Conservation (phyloP, 345 rosid species). For the Trapa bicornis region DNA sequence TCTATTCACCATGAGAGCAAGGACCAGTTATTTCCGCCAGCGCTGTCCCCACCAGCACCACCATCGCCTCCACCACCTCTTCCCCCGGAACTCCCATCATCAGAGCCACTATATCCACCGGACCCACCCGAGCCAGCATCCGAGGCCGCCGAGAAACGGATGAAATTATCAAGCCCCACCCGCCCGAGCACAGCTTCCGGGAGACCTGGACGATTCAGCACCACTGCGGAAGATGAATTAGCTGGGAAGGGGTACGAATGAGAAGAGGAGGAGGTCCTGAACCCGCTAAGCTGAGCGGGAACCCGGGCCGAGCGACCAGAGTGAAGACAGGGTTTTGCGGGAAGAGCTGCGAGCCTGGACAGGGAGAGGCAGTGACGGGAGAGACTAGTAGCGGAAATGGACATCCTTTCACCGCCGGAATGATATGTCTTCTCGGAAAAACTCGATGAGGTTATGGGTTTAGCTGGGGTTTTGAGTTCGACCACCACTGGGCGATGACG, state of each 20-base stretch:
- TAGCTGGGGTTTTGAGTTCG: neutral
- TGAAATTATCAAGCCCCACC: constrained; percentile 17
- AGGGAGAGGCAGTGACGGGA: constrained; percentile 26
- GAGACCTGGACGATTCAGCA: constrained; percentile 14
- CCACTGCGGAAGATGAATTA: constrained; percentile 19
- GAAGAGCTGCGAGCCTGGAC: constrained; percentile 18
- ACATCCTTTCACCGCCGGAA: constrained; percentile 9
- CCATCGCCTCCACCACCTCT: constrained; percentile 21
- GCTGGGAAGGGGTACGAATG: constrained; percentile 10
- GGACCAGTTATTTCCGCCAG: constrained; percentile 43
- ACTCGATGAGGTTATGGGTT: neutral
- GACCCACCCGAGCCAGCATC: constrained; percentile 35
- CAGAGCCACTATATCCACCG: constrained; percentile 55
- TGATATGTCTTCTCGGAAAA: too few species aligned
- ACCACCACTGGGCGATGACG: neutral
- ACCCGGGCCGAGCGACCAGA: constrained; percentile 7
- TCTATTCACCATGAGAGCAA: constrained; percentile 54
- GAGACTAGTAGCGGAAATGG: constrained; percentile 23
- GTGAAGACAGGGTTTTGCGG: constrained; percentile 18
- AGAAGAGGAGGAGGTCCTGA: constrained; percentile 14
- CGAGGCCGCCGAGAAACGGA: constrained; percentile 36
- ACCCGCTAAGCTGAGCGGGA: constrained; percentile 18
- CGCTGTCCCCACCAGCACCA: constrained; percentile 13
- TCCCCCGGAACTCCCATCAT: constrained; percentile 44
- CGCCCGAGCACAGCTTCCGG: constrained; percentile 18